Conservation (phyloP, 176 grass and related monocot genomes). For the Leersia perrieri region DNA sequence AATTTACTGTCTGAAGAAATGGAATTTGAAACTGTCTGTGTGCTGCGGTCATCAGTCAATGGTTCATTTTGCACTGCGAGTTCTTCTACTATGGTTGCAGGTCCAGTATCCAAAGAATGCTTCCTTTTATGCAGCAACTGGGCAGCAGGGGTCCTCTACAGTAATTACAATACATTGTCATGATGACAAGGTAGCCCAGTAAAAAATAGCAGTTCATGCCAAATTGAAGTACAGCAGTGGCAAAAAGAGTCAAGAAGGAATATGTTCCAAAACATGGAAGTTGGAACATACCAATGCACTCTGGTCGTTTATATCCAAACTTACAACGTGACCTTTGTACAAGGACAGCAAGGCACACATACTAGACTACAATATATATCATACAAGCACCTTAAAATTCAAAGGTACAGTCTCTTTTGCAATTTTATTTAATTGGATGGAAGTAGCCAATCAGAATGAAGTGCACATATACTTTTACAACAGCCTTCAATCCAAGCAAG, state of each 20-base stretch:
- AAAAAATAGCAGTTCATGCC: constrained; percentile 12
- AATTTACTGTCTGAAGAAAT: constrained; percentile 38
- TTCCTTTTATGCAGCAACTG: constrained; percentile 49
- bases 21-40: constrained; percentile 45
- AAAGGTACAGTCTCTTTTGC: not conserved
- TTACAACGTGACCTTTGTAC: not conserved
- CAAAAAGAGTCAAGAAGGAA: constrained; percentile 13
- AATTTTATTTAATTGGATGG: not conserved
- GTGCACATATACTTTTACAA: not conserved
- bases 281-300: not conserved
- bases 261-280: not conserved
- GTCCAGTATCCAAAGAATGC: constrained; percentile 41
- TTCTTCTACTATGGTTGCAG: constrained; percentile 36
- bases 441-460: constrained; percentile 15
- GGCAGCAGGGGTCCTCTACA: constrained; percentile 39
- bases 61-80: constrained; percentile 34
- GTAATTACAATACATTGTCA: constrained; percentile 17
- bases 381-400: not conserved
- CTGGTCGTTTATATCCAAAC: not conserved
- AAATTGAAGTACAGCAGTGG: constrained; percentile 13
- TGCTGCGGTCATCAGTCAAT: constrained; percentile 30
- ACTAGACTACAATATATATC: constrained; percentile 4
- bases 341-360: not conserved
- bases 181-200: not conserved
- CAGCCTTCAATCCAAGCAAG: not conserved